Percentiles rank a stretch among this genome's conserved stretches.
phyloP scores from a whole-genome alignment of 129 eudicot species.

The Lactuca saligna region DNA sequence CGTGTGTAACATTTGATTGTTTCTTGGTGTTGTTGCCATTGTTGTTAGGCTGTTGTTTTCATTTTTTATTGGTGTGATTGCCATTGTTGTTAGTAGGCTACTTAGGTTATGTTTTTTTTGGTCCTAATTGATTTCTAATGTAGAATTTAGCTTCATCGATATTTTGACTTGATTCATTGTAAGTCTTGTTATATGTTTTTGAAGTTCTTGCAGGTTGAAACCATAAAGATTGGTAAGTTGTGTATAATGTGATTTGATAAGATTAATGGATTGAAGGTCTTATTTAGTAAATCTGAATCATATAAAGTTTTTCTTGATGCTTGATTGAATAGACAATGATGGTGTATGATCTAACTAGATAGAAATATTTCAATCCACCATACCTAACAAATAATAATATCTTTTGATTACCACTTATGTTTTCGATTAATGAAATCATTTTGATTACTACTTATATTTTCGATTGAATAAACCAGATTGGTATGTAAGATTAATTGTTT shows the following conservation, averaged over 20 bases:
- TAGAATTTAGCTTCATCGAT: slow-evolving; percentile 15
- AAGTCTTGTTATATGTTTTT: slow-evolving; percentile 12
- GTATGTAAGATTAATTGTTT: too few relatives aligned
- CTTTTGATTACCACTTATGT: too few relatives aligned
- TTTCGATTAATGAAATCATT: too few relatives aligned
- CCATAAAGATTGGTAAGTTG: not conserved
- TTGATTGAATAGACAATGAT: too few relatives aligned
- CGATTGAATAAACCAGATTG: too few relatives aligned
- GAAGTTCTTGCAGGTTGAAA: not conserved
- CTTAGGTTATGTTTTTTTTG: not conserved
- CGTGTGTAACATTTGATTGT: slow-evolving; percentile 14
- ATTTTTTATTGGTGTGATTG: slow-evolving; percentile 17
- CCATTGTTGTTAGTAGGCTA: slow-evolving; percentile 28
- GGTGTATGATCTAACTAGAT: too few relatives aligned
- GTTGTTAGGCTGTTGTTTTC: slow-evolving; percentile 19
- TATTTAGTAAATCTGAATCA: too few relatives aligned
- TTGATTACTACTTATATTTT: too few relatives aligned
- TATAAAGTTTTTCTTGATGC: not conserved
- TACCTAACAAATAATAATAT: too few relatives aligned
- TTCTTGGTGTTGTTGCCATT: slow-evolving; percentile 18
- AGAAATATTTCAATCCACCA: too few relatives aligned
- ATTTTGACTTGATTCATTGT: not conserved
- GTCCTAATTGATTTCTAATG: slow-evolving; percentile 14
- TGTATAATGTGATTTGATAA: not conserved
- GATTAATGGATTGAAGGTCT: not conserved